Evolutionary conservation across 441 rosid species (phyloP), one percentile per base, ranked within the genome.

Genomic region (Lepidium campestre): DNA sequence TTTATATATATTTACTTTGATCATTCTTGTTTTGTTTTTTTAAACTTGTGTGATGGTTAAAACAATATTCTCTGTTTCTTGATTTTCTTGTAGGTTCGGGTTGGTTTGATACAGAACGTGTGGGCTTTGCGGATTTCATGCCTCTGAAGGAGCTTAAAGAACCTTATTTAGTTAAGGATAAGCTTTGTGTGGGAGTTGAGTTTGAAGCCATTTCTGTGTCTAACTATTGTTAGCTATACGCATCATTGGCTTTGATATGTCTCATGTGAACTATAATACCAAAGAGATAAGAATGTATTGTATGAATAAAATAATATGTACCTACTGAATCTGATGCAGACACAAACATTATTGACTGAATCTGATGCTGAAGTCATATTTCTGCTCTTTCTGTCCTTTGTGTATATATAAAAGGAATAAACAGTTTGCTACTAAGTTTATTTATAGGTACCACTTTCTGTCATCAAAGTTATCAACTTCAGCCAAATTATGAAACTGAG

Each of bases 171-270:
- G 39, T 57, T 31, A 35, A 67, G 0, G 71, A 56, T 45, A 35
- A 56, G 57, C 44, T 67, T 0, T 23, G 25, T 9, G 64, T 67
- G 37, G 71, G 71, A 45, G 57, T 67, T 56, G 71, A 54, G 2
- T 66, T 55, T 44, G 54, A 57, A 23, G 40, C 57, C 12, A 46
- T 67, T 47, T 67, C 72, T 54, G 7, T 32, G 6, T 10, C 55
- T 44, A 44, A 8, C n/a, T 40, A 10, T 10, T 67, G 71, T 45
- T 67, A 67, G 35, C 47, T 32, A 1, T 7, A 35, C 35, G n/a
- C n/a, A n/a, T 6, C 15, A 8, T 23, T 57, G 48, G 23, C 62
- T 14, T 39, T 10, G 2, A 39, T 4, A 22, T 20, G 22, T 23
- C 35, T 14, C 40, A n/a, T 57, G 35, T 57, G 20, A 20, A 4